Percentiles rank a stretch among this genome's conserved stretches.
Evolutionary conservation across 1,284 basidiomycete species (phyloP).

Genomic region (Bondarzewia mesenterica): DNA sequence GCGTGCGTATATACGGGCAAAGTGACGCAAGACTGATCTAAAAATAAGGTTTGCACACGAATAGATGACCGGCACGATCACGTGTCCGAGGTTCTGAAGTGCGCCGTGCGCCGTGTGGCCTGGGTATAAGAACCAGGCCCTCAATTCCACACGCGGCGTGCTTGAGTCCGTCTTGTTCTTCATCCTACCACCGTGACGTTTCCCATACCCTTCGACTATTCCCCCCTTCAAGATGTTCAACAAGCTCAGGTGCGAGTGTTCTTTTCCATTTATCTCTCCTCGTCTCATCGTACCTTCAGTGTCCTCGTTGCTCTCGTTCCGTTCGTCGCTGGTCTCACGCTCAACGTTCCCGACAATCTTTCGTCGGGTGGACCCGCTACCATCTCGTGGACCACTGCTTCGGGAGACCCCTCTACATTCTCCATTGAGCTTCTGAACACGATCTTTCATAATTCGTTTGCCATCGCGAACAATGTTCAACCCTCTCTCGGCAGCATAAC

Average conservation of each 20-base stretch:
- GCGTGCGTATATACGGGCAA: too few species aligned
- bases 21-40: too few species aligned
- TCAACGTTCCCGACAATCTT: constrained; percentile 28
- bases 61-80: too few species aligned
- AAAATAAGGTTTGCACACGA: too few species aligned
- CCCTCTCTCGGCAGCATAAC: constrained; percentile 27
- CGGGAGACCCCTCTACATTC: constrained; percentile 34
- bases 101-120: too few species aligned
- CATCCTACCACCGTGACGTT: constrained; percentile 11
- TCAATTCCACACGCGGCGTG: background rate
- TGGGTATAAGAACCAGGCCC: background rate
- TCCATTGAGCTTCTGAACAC: constrained; percentile 36
- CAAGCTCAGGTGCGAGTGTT: constrained; percentile 23
- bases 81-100: too few species aligned
- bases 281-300: constrained; percentile 20
- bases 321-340: constrained; percentile 38
- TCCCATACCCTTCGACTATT: background rate
- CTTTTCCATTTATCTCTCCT: background rate
- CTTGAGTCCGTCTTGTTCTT: constrained; percentile 3
- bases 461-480: constrained; percentile 51
- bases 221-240: constrained; percentile 26
- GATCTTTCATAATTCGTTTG: constrained; percentile 46
- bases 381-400: constrained; percentile 36
- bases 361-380: constrained; percentile 29
- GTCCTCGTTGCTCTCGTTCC: constrained; percentile 37